Evolutionary conservation across 257 asterid species (phyloP), one percentile per base, ranked within the genome.

Genomic region (Euphrasia confusa): DNA sequence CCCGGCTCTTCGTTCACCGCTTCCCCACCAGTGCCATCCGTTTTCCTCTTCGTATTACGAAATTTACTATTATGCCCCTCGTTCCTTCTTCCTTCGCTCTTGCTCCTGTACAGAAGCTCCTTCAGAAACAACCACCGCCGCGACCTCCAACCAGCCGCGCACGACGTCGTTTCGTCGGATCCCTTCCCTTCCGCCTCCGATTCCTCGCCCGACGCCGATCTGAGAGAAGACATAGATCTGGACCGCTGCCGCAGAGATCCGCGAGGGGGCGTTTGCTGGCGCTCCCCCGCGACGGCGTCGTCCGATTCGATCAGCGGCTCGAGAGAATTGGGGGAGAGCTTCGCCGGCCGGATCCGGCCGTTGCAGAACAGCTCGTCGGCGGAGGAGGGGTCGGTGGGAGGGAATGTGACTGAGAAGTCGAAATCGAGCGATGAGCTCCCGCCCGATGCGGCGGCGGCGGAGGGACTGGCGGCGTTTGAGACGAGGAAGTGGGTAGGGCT

Each of bases 341-440:
- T 76, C 74, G 77, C 72, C n/a, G 88, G 88, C 13, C 83, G 83
- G 79, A 82, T 82, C 85, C 77, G 83, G 11, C 88, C 88, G 65
- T 82, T 79, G 67, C 66, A 66, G 71, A 82, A 82, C 30, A 82
- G 72, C 61, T 82, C 85, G n/a, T 79, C 88, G 0, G 88, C 88
- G 10, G 82, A 81, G 27, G 82, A 76, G 2, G 58, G 72, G 11
- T 77, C 81, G 17, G 33, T 60, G 0, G 79, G 78, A 0, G 82
- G 73, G 15, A 77, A 68, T n/a, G 83, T 37, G 3, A 85, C 75
- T 1, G 80, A 77, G 17, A 82, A 82, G 60, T 82, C 85, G 69
- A 82, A 82, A 73, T 82, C 83, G 37, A 81, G 77, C 0, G 87
- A 81, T 3, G 84, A 74, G 47, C 74, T 82, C 33, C 80, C 62